Percentiles rank a stretch among this genome's conserved stretches.
Conservation (phyloP, 768 basidiomycete species). For the Mycena amicta region DNA sequence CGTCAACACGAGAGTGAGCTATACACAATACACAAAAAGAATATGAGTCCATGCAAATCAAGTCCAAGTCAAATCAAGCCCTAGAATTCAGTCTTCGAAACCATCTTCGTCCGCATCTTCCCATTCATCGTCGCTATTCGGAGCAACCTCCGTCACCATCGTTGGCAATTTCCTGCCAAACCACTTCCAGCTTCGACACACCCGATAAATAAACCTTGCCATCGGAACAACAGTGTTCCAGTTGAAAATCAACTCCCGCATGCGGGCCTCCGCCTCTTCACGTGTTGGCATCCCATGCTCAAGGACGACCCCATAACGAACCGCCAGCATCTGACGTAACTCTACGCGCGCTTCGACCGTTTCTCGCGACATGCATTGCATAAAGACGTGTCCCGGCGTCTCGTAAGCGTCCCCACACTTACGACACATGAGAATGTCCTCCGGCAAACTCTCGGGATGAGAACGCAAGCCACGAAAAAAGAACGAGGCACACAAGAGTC, state of each 20-base stretch:
- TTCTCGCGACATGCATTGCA: background rate
- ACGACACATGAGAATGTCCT: background rate
- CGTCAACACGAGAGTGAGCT: background rate
- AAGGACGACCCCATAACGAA: background rate
- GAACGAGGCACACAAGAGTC: conserved; percentile 2
- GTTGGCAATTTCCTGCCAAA: background rate
- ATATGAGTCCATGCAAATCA: too few relatives aligned
- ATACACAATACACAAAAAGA: too few relatives aligned
- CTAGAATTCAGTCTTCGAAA: background rate
- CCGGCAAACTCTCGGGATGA: background rate
- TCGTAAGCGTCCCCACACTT: background rate
- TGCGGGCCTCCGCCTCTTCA: background rate
- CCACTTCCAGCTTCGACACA: conserved; percentile 2
- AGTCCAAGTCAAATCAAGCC: background rate
- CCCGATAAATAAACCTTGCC: conserved; percentile 5
- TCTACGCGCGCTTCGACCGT: conserved; percentile 1
- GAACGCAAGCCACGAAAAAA: background rate
- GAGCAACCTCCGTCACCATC: background rate
- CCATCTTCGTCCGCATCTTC: background rate
- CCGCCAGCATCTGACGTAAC: background rate
- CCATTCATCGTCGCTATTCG: background rate
- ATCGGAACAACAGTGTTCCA: conserved; percentile 1
- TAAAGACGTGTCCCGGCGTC: conserved; percentile 6
- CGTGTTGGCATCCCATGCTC: background rate
- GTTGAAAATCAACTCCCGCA: conserved; percentile 2